A percentile compares a stretch with the other conserved stretches of the same genome.
Conservation (phyloP, 73 alveolate genomes). For the Paramecium caudatum region DNA sequence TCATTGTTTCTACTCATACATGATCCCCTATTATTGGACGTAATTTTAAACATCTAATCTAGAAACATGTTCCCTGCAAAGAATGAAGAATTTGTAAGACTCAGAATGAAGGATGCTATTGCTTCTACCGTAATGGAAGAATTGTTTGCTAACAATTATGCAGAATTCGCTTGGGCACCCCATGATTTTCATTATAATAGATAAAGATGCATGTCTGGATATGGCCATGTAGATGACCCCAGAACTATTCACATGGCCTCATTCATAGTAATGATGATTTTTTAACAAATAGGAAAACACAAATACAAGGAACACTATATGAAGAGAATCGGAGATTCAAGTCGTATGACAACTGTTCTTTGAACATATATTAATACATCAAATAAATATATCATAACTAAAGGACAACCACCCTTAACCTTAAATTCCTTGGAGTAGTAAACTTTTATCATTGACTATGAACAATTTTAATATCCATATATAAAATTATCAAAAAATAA, state of each 20-base stretch:
- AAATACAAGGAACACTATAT: constrained; percentile 75
- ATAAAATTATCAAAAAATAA: too few relatives aligned
- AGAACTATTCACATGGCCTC: constrained; percentile 75
- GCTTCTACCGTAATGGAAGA: constrained; percentile 75
- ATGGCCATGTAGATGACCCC: constrained; percentile 74
- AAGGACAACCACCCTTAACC: too few relatives aligned
- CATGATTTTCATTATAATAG: constrained; percentile 76
- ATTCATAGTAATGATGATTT: constrained; percentile 9
- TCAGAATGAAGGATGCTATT: constrained; percentile 75
- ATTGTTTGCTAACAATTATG: constrained; percentile 66
- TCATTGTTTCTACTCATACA: constrained; percentile 67
- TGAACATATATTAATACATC: not conserved
- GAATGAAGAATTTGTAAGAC: constrained; percentile 71
- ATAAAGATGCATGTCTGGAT: constrained; percentile 73
- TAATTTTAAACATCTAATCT: constrained; percentile 6
- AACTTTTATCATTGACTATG: too few relatives aligned
- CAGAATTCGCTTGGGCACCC: constrained; percentile 76
- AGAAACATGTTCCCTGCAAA: constrained; percentile 69
- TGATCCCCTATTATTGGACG: constrained; percentile 77
- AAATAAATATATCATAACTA: not conserved
- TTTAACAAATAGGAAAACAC: constrained; percentile 61
- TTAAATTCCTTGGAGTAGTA: too few relatives aligned
- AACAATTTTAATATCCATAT: too few relatives aligned
- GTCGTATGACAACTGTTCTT: constrained; percentile 72
- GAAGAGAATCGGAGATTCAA: constrained; percentile 73